Conservation (phyloP, 805 yeast species). For the Diddensiella transvaalensis region DNA sequence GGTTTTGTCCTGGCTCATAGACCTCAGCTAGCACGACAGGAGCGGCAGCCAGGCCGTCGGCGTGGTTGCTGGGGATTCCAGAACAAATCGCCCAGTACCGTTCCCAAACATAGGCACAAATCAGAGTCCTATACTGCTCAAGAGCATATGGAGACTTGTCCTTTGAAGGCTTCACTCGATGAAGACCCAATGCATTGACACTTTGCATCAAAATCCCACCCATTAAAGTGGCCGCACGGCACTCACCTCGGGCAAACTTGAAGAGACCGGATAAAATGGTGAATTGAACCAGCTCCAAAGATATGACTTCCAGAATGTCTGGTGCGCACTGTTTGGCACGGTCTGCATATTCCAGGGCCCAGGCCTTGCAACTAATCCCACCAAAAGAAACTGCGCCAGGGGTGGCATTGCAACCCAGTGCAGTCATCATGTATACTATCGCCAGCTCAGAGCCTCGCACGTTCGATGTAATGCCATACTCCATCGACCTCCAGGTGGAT, state of each 20-base stretch:
- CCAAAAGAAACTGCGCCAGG: constrained; percentile 12
- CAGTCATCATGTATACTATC: constrained; percentile 13
- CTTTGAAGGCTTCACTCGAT: constrained; percentile 9
- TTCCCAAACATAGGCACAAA: constrained; percentile 10
- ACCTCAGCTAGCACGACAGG: neutral
- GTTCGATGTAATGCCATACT: constrained; percentile 9
- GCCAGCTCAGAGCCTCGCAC: constrained; percentile 10
- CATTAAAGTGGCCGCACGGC: constrained; percentile 12
- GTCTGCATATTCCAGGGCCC: constrained; percentile 19
- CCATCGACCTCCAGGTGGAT: constrained; percentile 16
- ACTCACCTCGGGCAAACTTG: constrained; percentile 11
- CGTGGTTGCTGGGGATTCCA: neutral
- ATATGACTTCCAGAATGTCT: constrained; percentile 12
- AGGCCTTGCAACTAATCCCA: constrained; percentile 12
- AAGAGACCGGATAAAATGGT: constrained; percentile 9
- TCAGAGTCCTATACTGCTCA: constrained; percentile 11
- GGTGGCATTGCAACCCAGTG: constrained; percentile 17
- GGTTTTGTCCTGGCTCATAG: neutral
- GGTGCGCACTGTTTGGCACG: constrained; percentile 15
- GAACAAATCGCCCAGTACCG: constrained; percentile 6
- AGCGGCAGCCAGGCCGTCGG: neutral
- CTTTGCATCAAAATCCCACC: constrained; percentile 10
- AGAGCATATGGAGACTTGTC: constrained; percentile 6
- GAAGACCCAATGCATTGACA: constrained; percentile 10
- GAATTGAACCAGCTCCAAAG: constrained; percentile 14